Conservation (phyloP, 2,329 filamentous ascomycete genomes). For the Fusarium circinatum region DNA sequence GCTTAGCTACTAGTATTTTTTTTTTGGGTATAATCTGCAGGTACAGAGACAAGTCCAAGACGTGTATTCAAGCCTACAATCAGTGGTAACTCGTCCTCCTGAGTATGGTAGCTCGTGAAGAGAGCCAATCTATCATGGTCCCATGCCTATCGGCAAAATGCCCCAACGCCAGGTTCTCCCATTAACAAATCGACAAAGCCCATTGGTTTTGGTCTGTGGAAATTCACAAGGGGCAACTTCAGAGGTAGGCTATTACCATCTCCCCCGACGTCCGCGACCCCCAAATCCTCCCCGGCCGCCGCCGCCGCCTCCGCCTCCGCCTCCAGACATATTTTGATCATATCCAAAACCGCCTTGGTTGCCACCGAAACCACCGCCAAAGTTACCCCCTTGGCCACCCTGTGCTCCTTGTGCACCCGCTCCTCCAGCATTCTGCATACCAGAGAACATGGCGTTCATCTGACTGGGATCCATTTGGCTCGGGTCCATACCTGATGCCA, state of each 20-base stretch:
- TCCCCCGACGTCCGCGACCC: conserved; percentile 42
- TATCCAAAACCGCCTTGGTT: conserved; percentile 64
- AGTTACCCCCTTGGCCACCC: conserved; percentile 62
- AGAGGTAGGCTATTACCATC: conserved; percentile 28
- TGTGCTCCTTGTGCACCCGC: conserved; percentile 55
- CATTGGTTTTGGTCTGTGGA: background rate
- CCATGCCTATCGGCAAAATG: conserved; percentile 34
- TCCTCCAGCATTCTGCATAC: conserved; percentile 62
- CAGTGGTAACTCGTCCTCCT: conserved; percentile 5
- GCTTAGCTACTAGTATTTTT: background rate
- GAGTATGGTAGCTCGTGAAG: conserved; percentile 10
- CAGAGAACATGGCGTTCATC: conserved; percentile 69
- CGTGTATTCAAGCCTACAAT: conserved; percentile 9
- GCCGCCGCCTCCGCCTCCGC: conserved; percentile 48
- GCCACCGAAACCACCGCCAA: conserved; percentile 64
- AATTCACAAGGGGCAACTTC: background rate
- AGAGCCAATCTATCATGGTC: conserved; percentile 34
- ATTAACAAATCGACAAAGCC: conserved; percentile 37
- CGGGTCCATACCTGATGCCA: conserved; percentile 71
- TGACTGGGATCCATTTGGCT: conserved; percentile 71
- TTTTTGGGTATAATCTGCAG: background rate
- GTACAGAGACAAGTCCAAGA: background rate
- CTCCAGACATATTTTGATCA: conserved; percentile 58
- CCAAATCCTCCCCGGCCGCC: conserved; percentile 50
- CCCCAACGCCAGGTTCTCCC: conserved; percentile 44